Conservation (phyloP, 306 rosid genomes). For the Quillaja saponaria region DNA sequence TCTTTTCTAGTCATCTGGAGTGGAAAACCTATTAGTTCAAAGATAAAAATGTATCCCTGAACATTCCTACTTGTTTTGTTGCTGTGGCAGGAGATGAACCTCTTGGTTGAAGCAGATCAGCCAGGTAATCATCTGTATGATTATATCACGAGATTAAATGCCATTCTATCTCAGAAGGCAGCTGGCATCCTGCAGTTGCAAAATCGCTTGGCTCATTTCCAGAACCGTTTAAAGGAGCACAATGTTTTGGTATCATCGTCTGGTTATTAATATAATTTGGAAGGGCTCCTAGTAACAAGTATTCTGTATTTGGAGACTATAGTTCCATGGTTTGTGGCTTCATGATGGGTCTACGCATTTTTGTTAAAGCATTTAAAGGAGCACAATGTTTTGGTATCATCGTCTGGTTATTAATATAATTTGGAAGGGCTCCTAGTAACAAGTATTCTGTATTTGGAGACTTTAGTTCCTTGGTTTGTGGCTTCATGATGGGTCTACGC, state of each 20-base stretch:
- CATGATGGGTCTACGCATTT: background rate
- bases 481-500: background rate
- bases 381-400: conserved; percentile 77
- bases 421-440: conserved; percentile 27
- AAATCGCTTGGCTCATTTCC: conserved; percentile 83
- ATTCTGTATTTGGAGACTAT: conserved; percentile 12
- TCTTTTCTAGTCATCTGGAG: no score
- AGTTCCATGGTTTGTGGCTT: conserved; percentile 14
- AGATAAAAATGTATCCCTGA: no score
- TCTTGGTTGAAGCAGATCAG: conserved; percentile 94
- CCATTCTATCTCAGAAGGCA: conserved; percentile 96
- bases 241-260: conserved; percentile 76
- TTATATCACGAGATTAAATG: conserved; percentile 72
- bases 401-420: conserved; percentile 57
- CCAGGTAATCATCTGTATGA: conserved; percentile 92
- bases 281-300: conserved; percentile 25
- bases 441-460: conserved; percentile 10
- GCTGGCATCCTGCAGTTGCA: conserved; percentile 91
- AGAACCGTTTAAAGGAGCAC: conserved; percentile 92
- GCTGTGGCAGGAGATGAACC: conserved; percentile 86
- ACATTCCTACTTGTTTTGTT: conserved; percentile 16
- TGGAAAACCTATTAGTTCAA: no score
- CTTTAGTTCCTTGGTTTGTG: conserved; percentile 19
- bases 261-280: conserved; percentile 50
- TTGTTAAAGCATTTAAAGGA: conserved; percentile 67